These are phyloP conservation scores for Ambrosiella beaveri DNA, from an alignment of 2,329 filamentous ascomycete species.

Conservation along the genomic window DNA sequence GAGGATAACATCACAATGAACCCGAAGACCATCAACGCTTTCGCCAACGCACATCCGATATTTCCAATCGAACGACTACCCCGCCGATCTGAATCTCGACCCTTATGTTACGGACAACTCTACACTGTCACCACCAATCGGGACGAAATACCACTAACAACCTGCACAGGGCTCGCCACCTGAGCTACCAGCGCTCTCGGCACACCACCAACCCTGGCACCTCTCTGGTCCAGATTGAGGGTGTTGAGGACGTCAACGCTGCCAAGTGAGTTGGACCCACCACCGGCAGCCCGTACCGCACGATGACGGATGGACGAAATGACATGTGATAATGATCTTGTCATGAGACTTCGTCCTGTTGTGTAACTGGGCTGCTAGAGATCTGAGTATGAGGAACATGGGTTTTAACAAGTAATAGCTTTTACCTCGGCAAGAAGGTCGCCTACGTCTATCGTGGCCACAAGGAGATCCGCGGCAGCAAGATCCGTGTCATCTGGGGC, in stretches of 20 bases:
- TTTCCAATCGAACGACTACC: neutral
- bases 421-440: slow-evolving; percentile 98
- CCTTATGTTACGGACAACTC: neutral
- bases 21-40: neutral
- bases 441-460: slow-evolving; percentile 96
- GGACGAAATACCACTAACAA: slow-evolving; percentile 13
- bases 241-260: slow-evolving; percentile 76
- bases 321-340: no score
- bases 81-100: neutral
- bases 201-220: slow-evolving; percentile 80
- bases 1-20: neutral
- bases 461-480: slow-evolving; percentile 89
- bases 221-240: slow-evolving; percentile 96
- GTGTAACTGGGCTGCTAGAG: neutral
- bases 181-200: slow-evolving; percentile 94
- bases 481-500: slow-evolving; percentile 98
- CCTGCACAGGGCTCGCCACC: slow-evolving; percentile 68
- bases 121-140: neutral
- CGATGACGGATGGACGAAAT: neutral
- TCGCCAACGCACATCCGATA: neutral
- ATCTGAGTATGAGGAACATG: neutral
- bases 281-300: neutral
- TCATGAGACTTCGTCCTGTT: no score
- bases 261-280: slow-evolving; percentile 51
- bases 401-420: slow-evolving; percentile 31